Evolutionary conservation across 495 filamentous ascomycete genomes (phyloP), one percentile per base, ranked within the genome.

Genomic region (Hyaloscypha finlandica): DNA sequence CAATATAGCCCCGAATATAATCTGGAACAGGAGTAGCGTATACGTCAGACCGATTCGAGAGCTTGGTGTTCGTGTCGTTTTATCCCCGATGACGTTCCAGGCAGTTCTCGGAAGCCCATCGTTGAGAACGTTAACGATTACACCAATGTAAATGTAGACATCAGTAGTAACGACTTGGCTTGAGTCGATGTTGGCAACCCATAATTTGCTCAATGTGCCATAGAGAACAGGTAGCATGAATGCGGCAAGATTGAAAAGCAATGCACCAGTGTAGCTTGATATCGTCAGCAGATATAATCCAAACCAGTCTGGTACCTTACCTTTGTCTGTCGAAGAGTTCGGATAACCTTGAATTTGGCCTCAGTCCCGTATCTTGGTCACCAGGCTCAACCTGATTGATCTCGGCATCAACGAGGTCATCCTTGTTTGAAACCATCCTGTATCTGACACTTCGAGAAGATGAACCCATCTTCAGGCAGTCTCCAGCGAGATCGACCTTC

Each of bases 161-260:
- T 73, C 71, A 42, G 89, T 90, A 8, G 86, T 90, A 19, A 84
- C 89, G n/a, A 92, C 86, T 53, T 85, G 79, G 33, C 76, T 83
- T 3, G 83, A 74, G 77, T 92, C 84, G 68, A 93, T 89, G 60
- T 86, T 81, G 6, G 90, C 88, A 20, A 93, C 82, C 90, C 89
- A 92, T 30, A 92, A 80, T 74, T 93, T 93, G 65, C 82, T 83
- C 2, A 92, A 82, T 0, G 90, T 92, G 12, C 74, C 76, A 74
- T 92, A 92, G 1, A 93, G 75, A 0, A 90, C 89, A 1, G 88
- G 90, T 0, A 92, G 82, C 30, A 86, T 69, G 72, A 92, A 92
- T 6, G 88, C 81, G 51, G 74, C 78, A 30, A 88, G 30, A 71
- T 93, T 92, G 78, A 90, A 88, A 12, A 86, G 57, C 3, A 91